Evolutionary conservation across 2,329 filamentous ascomycete genomes (phyloP), one percentile per base, ranked within the genome.

Genomic region (Paracorniculantispora psalliotae): DNA sequence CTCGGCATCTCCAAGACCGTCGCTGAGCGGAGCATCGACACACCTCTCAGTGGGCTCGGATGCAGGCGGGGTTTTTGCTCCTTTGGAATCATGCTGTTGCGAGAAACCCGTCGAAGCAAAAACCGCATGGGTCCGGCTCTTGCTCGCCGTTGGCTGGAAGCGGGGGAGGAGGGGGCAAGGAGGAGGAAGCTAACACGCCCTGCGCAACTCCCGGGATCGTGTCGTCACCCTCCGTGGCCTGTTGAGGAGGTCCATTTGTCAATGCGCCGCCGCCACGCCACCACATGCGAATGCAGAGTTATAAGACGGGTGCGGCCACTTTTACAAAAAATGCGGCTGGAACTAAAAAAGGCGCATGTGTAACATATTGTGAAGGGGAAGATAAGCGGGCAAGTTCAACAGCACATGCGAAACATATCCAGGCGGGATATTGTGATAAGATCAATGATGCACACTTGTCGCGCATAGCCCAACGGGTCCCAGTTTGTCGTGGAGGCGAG

Each of bases 41-140:
- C n/a, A 19, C 49, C n/a, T 19, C 21, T 41, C 7, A 52, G 23
- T 19, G 46, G 46, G 26, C 26, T 13, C 12, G 7, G 33, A 25
- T n/a, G 26, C 12, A 17, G 26, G 43, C 53, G 53, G 53, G 53
- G 43, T 56, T 48, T 48, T 39, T 56, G 43, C 30, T 48, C n/a
- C 21, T 56, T 56, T 56, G 53, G 53, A 56, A 56, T 56, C 53
- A 41, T 35, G 10, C 43, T 39, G 26, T 56, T 12, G 41, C 9
- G 25, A 44, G 30, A 8, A 25, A 35, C 25, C 8, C 7, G n/a
- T 9, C 12, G n/a, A 19, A 19, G 10, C 4, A 23, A 44, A n/a
- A n/a, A 15, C 28, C 23, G 33, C 53, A 56, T 56, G 53, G 44
- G 53, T 17, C 53, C 3, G 23, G n/a, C 23, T 48, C 21, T 28